Base-by-base conservation (phyloP, 2,329 filamentous ascomycete genomes). In the Teratosphaeria gauchensis region DNA sequence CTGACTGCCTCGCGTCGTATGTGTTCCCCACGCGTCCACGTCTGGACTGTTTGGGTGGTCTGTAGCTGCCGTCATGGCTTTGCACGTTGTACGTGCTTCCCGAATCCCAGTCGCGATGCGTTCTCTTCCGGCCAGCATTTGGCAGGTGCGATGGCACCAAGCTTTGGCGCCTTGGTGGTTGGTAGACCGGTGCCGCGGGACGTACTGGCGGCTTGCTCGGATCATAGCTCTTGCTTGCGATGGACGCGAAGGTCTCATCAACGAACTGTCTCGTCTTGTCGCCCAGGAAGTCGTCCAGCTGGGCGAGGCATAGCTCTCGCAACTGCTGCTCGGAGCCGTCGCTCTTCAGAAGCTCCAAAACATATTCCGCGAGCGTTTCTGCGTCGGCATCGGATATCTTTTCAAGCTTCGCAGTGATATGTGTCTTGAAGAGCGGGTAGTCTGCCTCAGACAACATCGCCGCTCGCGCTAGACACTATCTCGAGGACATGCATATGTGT, bases 281-380 rank as follows among this genome's bases (percentile, higher is more conserved):
- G 66, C 83, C 83, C 19, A 92, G 74, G 69, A 92, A 92, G 69
- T 92, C 88, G 2, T 83, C 81, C 48, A 92, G 84, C 71, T 90
- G 86, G 56, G 83, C 79, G 68, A 89, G 80, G 72, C 87, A 90
- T 56, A 87, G 82, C 65, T 80, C 77, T 67, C 84, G 82, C 57
- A 91, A 84, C 21, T 82, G 78, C n/a, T 80, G 78, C 48, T 81
- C 76, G 55, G 84, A 79, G 61, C 86, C 86, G 63, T 90, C 87
- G 61, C 88, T 85, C 57, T 83, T 82, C 53, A 92, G 76, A 21
- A 94, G 81, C 6, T 88, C 89, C 61, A 92, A 79, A n/a, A 92
- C 86, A 70, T 92, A 94, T 66, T 94, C 89, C 53, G 88, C 89
- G 2, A 94, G 84, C 4, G 92, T 88, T 68, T 91, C 89, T 33